phyloP scores from a whole-genome alignment of 2,329 filamentous ascomycete species.

The Calonectria leucothoes region DNA sequence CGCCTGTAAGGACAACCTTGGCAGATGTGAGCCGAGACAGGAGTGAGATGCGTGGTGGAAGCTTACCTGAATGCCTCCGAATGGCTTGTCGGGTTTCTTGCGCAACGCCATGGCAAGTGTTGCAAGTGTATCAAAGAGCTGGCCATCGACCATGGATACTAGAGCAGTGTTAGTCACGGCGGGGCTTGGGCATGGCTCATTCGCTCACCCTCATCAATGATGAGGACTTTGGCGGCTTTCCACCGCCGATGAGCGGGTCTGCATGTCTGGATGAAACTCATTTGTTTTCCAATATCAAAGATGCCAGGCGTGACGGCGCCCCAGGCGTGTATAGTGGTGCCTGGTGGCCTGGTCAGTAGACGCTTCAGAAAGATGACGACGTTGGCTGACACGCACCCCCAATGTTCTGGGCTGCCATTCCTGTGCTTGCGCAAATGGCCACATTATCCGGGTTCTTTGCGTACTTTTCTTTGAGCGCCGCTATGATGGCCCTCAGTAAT shows the following conservation, averaged over 20 bases:
- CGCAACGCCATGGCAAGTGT: neutral
- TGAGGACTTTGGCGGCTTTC: neutral
- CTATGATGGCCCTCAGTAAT: neutral
- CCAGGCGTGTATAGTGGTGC: conserved; percentile 1
- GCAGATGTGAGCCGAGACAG: neutral
- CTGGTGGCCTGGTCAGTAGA: neutral
- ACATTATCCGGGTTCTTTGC: neutral
- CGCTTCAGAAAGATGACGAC: too few species aligned
- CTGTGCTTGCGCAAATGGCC: neutral
- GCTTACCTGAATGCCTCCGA: neutral
- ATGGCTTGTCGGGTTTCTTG: neutral
- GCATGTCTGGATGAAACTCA: neutral
- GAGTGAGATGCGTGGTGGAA: neutral
- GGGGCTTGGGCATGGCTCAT: too few species aligned
- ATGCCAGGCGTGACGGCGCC: neutral
- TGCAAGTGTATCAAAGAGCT: neutral
- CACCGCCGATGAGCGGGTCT: neutral
- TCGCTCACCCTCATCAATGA: neutral
- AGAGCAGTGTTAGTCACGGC: neutral
- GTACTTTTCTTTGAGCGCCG: neutral
- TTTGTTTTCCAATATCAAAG: neutral
- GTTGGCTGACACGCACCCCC: neutral
- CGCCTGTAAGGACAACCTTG: neutral
- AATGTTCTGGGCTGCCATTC: conserved; percentile 1
- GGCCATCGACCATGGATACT: neutral